Evolutionary conservation across 345 rosid genomes (phyloP).

Genomic region (Reutealis trisperma): DNA sequence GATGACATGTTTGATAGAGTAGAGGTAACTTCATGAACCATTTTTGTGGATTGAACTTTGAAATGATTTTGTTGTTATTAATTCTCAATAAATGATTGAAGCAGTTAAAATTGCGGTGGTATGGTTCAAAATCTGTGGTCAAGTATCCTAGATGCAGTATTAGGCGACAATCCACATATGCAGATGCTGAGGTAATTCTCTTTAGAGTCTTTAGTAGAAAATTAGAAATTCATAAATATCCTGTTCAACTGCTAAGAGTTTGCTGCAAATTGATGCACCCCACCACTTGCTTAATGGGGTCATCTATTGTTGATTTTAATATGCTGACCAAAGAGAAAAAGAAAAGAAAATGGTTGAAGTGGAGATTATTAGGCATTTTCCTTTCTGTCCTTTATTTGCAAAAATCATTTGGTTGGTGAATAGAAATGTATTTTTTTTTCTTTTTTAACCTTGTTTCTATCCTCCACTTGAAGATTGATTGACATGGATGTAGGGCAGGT

Average conservation of each 20-base stretch:
- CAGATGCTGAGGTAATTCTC: constrained; percentile 89
- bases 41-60: not conserved
- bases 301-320: not conserved
- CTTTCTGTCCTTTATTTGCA: not conserved
- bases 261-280: not conserved
- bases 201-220: not conserved
- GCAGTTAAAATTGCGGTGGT: constrained; percentile 82
- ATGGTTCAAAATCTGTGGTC: constrained; percentile 86
- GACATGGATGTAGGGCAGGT: constrained; percentile 95
- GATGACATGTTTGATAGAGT: constrained; percentile 98
- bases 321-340: not conserved
- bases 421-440: not conserved
- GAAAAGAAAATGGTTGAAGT: not conserved
- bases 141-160: constrained; percentile 98
- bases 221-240: not conserved
- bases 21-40: constrained; percentile 54
- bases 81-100: constrained; percentile 2
- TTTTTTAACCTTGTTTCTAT: not conserved
- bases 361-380: not conserved
- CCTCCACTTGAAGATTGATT: constrained; percentile 57
- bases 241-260: not conserved
- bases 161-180: constrained; percentile 71
- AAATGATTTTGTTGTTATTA: not conserved
- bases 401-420: constrained; percentile 1
- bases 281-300: not conserved